phyloP scores from a whole-genome alignment of 2,329 filamentous ascomycete genomes.

The Ceratocystis albifundus region DNA sequence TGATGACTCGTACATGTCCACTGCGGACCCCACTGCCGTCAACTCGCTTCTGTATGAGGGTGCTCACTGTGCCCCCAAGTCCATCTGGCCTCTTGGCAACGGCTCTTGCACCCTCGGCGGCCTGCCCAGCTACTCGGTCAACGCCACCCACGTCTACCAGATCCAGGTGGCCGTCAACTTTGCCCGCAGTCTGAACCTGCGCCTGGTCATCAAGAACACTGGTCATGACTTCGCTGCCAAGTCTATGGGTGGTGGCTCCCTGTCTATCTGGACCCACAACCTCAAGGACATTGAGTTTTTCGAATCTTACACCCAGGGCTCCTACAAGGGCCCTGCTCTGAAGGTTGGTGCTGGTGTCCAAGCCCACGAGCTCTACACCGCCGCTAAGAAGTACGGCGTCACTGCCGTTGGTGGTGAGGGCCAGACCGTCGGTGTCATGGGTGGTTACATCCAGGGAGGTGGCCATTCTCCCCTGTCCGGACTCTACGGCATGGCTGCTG shows the following conservation, averaged over 20 bases:
- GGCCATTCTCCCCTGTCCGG: constrained; percentile 38
- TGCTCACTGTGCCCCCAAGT: constrained; percentile 18
- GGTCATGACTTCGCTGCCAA: constrained; percentile 41
- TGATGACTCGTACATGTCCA: constrained; percentile 21
- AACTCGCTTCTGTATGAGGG: constrained; percentile 26
- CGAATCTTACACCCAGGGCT: constrained; percentile 31
- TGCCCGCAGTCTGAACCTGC: constrained; percentile 37
- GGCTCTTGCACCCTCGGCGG: constrained; percentile 33
- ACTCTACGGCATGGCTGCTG: constrained; percentile 36
- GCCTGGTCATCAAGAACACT: constrained; percentile 42
- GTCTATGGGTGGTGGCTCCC: constrained; percentile 33
- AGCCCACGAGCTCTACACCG: constrained; percentile 35
- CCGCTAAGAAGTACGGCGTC: constrained; percentile 29
- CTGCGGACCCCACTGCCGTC: constrained; percentile 24
- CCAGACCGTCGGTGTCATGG: constrained; percentile 42
- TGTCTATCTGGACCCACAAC: constrained; percentile 33
- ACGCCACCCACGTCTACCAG: constrained; percentile 34
- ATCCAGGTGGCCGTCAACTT: constrained; percentile 39
- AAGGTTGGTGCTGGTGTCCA: constrained; percentile 44
- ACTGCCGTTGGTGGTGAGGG: constrained; percentile 27
- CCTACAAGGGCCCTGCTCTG: constrained; percentile 42
- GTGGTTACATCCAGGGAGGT: constrained; percentile 46
- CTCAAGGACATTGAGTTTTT: constrained; percentile 35
- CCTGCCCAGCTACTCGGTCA: constrained; percentile 35
- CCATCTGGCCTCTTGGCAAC: constrained; percentile 26